Evolutionary conservation across 106 monocot species (phyloP).

Genomic region (Hemerocallis citrina): DNA sequence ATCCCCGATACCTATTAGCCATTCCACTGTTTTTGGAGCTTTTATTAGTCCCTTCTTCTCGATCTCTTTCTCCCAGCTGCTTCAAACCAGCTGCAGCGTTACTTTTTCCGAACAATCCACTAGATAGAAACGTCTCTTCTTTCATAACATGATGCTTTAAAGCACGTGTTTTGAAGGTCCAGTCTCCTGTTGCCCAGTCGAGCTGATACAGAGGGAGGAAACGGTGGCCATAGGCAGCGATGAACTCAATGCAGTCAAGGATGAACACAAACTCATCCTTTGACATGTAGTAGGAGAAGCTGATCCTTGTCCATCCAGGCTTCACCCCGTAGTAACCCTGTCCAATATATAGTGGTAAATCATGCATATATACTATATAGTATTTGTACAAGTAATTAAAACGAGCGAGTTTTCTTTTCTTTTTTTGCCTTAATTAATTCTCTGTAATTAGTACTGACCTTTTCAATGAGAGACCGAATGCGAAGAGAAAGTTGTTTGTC

Average conservation of each 20-base stretch:
- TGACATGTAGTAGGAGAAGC: constrained; percentile 37
- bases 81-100: neutral
- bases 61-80: neutral
- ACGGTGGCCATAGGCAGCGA: constrained; percentile 21
- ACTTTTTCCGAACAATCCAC: neutral
- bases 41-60: neutral
- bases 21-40: neutral
- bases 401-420: neutral
- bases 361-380: too few relatives aligned
- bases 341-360: too few relatives aligned
- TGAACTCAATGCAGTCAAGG: constrained; percentile 23
- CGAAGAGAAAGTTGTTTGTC: constrained; percentile 15
- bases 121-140: neutral
- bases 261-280: constrained; percentile 25
- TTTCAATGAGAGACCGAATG: constrained; percentile 18
- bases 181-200: constrained; percentile 34
- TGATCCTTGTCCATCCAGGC: constrained; percentile 41
- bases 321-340: constrained; percentile 41
- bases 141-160: constrained; percentile 10
- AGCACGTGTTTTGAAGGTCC: constrained; percentile 12
- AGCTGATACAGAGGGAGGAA: constrained; percentile 34
- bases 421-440: neutral
- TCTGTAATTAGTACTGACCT: constrained; percentile 7
- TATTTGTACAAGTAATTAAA: too few relatives aligned
- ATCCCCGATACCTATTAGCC: neutral